These are phyloP conservation scores for Backusella mclennaniae DNA, from an alignment of 192 early-diverging fungal genomes.

Conservation along the genomic window DNA sequence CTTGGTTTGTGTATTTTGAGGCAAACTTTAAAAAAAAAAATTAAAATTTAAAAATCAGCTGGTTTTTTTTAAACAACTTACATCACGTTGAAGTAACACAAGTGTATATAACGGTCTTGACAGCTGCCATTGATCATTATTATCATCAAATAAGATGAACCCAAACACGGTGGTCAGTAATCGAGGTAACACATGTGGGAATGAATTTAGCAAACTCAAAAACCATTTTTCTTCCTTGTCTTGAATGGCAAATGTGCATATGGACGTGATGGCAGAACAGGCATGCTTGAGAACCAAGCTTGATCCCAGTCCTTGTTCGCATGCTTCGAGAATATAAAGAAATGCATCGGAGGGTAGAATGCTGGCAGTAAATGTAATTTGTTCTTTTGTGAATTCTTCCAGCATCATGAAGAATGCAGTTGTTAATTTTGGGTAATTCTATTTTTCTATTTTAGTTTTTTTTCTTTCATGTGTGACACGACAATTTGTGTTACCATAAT, in stretches of 20 bases:
- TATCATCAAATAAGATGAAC: constrained; percentile 77
- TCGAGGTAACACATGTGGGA: constrained; percentile 62
- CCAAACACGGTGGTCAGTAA: constrained; percentile 69
- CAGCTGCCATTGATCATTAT: constrained; percentile 80
- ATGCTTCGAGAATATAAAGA: constrained; percentile 68
- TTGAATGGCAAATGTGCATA: constrained; percentile 66
- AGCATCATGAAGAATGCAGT: constrained; percentile 60
- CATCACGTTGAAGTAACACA: constrained; percentile 70
- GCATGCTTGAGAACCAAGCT: constrained; percentile 54
- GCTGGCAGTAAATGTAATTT: constrained; percentile 57
- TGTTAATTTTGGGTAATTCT: constrained; percentile 62
- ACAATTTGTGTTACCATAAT: constrained; percentile 51
- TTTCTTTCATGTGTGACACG: not conserved
- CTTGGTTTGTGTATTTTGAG: constrained; percentile 51
- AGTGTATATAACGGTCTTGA: constrained; percentile 78
- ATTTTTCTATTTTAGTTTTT: constrained; percentile 1
- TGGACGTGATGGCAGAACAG: constrained; percentile 68
- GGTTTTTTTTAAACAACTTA: constrained; percentile 16
- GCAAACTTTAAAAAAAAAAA: constrained; percentile 36
- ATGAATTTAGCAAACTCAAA: constrained; percentile 47
- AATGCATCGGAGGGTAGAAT: constrained; percentile 58
- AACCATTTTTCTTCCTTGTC: constrained; percentile 37
- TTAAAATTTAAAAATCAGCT: not conserved
- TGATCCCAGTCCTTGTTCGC: constrained; percentile 67
- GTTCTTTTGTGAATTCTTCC: constrained; percentile 68